These are phyloP conservation scores for Tarenaya hassleriana DNA, from an alignment of 345 rosid genomes.

Conservation along the genomic window DNA sequence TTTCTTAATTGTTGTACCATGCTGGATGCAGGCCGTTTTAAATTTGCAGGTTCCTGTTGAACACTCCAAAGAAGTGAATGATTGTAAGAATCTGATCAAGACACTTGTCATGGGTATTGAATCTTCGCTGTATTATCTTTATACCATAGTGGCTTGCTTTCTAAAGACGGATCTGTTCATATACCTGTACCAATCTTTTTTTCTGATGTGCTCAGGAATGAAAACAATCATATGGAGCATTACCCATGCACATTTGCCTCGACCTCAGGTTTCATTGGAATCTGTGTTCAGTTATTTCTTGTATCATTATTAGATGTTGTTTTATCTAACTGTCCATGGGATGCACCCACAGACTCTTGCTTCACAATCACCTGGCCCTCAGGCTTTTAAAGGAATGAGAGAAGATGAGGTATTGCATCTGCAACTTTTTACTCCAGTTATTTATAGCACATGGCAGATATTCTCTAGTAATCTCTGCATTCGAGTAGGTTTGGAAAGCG, in stretches of 20 bases:
- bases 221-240: constrained; percentile 97
- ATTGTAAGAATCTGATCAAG: constrained; percentile 91
- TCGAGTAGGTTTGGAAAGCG: constrained; percentile 85
- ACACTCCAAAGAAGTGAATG: constrained; percentile 97
- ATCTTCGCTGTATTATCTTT: constrained; percentile 18
- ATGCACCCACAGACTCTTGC: constrained; percentile 60
- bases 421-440: constrained; percentile 14
- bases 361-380: constrained; percentile 60
- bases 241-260: constrained; percentile 94
- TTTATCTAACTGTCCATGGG: constrained; percentile 36
- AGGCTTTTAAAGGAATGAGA: constrained; percentile 88
- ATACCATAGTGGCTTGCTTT: too few relatives aligned
- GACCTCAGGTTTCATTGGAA: constrained; percentile 62
- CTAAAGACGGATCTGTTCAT: constrained; percentile 2
- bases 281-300: constrained; percentile 18
- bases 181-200: constrained; percentile 9
- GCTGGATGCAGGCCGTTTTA: constrained; percentile 83
- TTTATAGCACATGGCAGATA: constrained; percentile 8
- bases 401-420: constrained; percentile 83
- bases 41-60: constrained; percentile 94
- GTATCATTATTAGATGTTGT: constrained; percentile 17
- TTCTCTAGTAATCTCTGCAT: constrained; percentile 26
- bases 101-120: constrained; percentile 95
- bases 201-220: constrained; percentile 59
- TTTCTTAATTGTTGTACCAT: constrained; percentile 18